Percentiles rank a stretch among this genome's conserved stretches.
phyloP scores from a whole-genome alignment of 1,139 yeast genomes.

The Scheffersomyces insectosa region DNA sequence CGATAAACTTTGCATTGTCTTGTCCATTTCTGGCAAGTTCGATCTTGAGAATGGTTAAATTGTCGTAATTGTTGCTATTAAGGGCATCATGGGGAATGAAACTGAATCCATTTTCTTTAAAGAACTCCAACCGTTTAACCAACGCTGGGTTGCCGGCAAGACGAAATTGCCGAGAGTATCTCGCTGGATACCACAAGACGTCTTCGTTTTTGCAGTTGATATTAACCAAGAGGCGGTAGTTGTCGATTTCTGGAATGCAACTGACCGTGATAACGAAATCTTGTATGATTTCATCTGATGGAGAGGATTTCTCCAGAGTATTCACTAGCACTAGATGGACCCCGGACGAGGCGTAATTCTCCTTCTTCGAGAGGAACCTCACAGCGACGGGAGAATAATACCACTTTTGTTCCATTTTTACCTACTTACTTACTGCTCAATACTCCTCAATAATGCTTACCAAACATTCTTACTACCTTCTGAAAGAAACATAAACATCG shows the following conservation, averaged over 20 bases:
- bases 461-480: too few species aligned
- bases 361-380: conserved; percentile 20
- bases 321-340: conserved; percentile 17
- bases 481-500: too few species aligned
- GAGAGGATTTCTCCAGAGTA: conserved; percentile 6
- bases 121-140: conserved; percentile 11
- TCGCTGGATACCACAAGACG: conserved; percentile 21
- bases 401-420: conserved; percentile 14
- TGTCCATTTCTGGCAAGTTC: background rate
- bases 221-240: conserved; percentile 21
- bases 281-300: conserved; percentile 11
- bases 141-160: conserved; percentile 3
- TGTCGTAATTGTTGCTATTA: conserved; percentile 2
- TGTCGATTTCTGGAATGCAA: conserved; percentile 14
- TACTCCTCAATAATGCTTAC: too few species aligned
- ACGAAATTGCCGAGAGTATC: conserved; percentile 4
- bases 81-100: conserved; percentile 27
- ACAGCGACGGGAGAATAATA: conserved; percentile 27
- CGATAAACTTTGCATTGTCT: too few species aligned
- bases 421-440: too few species aligned
- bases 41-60: background rate
- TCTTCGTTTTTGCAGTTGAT: conserved; percentile 11
- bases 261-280: conserved; percentile 19
- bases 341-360: conserved; percentile 28
- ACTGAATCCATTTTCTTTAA: conserved; percentile 26